Evolutionary conservation across 805 yeast species (phyloP), one percentile per base, ranked within the genome.

Genomic region (Candida ovalis): DNA sequence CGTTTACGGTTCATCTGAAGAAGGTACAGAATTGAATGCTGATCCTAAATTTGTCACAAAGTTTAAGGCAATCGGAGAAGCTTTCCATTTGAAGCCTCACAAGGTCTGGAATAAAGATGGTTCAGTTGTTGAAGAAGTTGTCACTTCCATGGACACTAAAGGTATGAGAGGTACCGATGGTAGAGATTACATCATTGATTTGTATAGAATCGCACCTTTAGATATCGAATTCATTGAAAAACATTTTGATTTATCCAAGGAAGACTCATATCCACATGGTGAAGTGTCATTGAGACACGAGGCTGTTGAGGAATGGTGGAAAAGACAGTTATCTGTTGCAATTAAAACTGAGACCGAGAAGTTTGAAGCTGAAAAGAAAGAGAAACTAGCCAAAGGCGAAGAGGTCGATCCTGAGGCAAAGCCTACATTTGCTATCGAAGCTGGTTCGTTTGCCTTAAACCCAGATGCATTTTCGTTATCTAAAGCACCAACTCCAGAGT

Each of bases 231-330:
- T 91, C 61, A 76, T 80, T 46, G 91, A 85, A 49, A 67, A 71
- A n/a, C 60, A 82, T 62, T 78, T 55, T 55, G 76, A 73, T 52
- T 66, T 68, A 15, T 69, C 65, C 2, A 52, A 64, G 5, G 74
- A 66, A n/a, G 64, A 66, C n/a, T 73, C 80, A 10, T 91, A 90
- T 63, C 96, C 97, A 17, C 97, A 89, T 62, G 78, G 80, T 54
- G 88, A 89, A 67, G 75, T 86, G 13, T 77, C 86, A 23, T 61
- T 92, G 40, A 83, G 98, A 70, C 82, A 82, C 54, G 98, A 92
- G 69, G 94, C 96, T 17, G 81, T 92, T 42, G 92, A 84, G 56
- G 88, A 83, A 58, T 92, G 96, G 97, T 88, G 94, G 84, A 79
- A 78, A 61, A 67, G 80, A 50, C 80, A 84, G 61, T 76, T 86